Base-by-base conservation (phyloP, 805 yeast genomes). In the Saccharomycopsis sp. region DNA sequence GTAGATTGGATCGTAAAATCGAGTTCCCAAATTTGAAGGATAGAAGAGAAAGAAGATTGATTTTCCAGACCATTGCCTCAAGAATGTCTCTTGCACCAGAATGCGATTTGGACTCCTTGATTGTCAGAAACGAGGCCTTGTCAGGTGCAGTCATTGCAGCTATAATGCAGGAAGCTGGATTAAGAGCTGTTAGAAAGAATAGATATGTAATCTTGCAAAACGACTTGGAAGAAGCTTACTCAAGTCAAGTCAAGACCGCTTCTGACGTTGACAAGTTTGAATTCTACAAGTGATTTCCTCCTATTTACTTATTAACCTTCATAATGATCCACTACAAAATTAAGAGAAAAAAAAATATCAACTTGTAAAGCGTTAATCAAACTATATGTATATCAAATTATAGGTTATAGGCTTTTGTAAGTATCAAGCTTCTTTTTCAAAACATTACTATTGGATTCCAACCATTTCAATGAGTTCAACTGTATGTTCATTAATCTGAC, bases 81-180 rank as follows among this genome's bases (percentile, higher is more conserved):
- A 86, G 82, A 57, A 92, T 92, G 99, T 82, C 96, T 5, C 71
- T 92, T 51, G 94, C 98, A 3, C 99, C 99, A 19, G 99, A 92
- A 64, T 95, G 77, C 39, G 99, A 92, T 60, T 72, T 92, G 53
- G 98, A 94, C 64, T 81, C 96, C 17, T 73, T 92, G 53, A 89
- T 92, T 52, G 76, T 87, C 53, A 81, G 99, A 62, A 92, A 92
- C 58, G 98, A 92, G 60, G 95, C 98, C 30, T 68, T 94, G 45
- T 85, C 96, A 27, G 99, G 99, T 57, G 98, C 95, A 9, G 75
- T 89, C 43, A 92, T 92, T 58, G 97, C 99, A 12, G 98, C 98
- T 13, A 89, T 92, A 52, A 92, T 92, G 98, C 99, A 92, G 72
- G 99, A 94, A 65, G 99, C 99, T 21, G 99, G 99, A 52, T 73